phyloP scores from a whole-genome alignment of 2,329 filamentous ascomycete species.

The Seiridium cupressi region DNA sequence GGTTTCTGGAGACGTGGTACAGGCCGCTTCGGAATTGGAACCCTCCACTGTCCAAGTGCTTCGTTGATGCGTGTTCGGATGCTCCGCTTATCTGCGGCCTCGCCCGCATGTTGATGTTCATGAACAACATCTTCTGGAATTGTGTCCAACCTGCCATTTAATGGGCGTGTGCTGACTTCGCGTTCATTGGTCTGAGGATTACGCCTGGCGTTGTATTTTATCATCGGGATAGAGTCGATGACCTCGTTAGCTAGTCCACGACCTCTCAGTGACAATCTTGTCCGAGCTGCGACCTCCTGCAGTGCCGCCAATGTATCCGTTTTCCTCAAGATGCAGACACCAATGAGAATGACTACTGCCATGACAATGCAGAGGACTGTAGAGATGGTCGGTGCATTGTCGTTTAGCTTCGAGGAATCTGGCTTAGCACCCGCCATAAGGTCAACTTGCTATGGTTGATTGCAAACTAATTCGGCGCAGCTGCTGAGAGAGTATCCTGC shows the following conservation, averaged over 20 bases:
- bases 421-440: neutral
- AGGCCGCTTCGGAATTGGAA: neutral
- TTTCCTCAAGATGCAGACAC: neutral
- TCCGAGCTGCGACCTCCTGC: neutral
- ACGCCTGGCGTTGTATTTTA: neutral
- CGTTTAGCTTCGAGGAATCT: neutral
- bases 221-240: slow-evolving; percentile 2
- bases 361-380: neutral
- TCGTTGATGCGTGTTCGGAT: neutral
- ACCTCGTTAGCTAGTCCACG: neutral
- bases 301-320: neutral
- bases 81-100: neutral
- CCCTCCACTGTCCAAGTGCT: neutral
- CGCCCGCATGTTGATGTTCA: neutral
- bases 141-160: neutral
- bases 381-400: neutral
- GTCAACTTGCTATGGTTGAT: neutral
- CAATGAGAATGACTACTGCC: neutral
- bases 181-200: neutral
- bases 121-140: neutral
- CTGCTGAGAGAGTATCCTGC: neutral
- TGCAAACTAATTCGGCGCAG: neutral
- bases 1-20: neutral
- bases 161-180: neutral
- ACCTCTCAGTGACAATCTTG: neutral